Evolutionary conservation across 2,329 filamentous ascomycete species (phyloP).

Genomic region (Arachnomyces sp.): DNA sequence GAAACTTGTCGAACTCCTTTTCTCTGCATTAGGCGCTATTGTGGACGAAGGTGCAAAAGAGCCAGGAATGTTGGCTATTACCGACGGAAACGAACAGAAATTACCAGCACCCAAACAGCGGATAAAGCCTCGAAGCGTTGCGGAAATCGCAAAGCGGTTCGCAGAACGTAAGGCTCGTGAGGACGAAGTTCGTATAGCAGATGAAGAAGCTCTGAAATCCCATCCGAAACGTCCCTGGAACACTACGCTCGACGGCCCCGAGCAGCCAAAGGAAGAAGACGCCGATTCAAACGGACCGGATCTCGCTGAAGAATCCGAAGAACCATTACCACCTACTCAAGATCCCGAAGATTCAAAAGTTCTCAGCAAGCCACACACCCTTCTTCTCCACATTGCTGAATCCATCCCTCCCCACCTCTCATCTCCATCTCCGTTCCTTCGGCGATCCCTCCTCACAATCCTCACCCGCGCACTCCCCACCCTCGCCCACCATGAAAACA

Average conservation of each 20-base stretch:
- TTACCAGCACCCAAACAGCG: constrained; percentile 15
- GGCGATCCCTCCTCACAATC: constrained; percentile 68
- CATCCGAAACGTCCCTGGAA: constrained; percentile 22
- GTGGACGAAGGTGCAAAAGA: constrained; percentile 68
- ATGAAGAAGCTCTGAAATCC: constrained; percentile 9
- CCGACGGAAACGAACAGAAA: constrained; percentile 19
- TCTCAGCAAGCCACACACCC: constrained; percentile 64
- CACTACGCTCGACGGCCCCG: constrained; percentile 12
- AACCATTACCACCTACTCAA: constrained; percentile 26
- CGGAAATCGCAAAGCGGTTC: constrained; percentile 27
- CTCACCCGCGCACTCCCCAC: constrained; percentile 63
- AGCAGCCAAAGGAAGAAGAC: constrained; percentile 17
- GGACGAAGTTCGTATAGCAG: constrained; percentile 12
- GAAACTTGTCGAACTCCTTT: constrained; percentile 73
- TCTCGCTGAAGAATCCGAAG: constrained; percentile 25
- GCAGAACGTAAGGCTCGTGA: constrained; percentile 25
- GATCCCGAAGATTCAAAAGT: constrained; percentile 55
- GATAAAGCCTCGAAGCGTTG: constrained; percentile 25
- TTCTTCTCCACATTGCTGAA: constrained; percentile 71
- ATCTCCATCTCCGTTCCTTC: constrained; percentile 68
- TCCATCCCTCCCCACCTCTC: constrained; percentile 88
- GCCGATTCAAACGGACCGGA: constrained; percentile 2
- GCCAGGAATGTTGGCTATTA: constrained; percentile 40
- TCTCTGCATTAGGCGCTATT: constrained; percentile 71
- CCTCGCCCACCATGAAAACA: constrained; percentile 67